phyloP scores from a whole-genome alignment of 805 yeast species.

The Tetrapisispora iriomotensis region DNA sequence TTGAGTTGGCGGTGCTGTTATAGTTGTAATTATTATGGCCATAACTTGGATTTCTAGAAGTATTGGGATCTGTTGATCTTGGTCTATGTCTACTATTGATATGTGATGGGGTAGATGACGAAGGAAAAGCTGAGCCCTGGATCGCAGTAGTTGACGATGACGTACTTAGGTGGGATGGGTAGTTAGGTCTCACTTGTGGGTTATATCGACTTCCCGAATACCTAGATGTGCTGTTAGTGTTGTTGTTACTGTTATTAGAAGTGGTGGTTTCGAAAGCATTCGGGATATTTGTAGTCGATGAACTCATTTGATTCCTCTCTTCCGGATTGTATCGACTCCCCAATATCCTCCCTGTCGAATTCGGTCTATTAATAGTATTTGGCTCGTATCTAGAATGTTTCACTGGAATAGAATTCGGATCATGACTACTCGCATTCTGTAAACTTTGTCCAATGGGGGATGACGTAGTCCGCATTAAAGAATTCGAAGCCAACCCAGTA shows the following conservation, averaged over 20 bases:
- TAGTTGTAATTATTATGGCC: background rate
- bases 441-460: no score
- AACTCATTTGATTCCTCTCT: conserved; percentile 2
- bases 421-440: background rate
- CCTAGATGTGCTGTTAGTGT: conserved; percentile 4
- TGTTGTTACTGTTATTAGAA: background rate
- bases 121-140: background rate
- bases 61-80: conserved; percentile 8
- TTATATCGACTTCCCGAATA: conserved; percentile 21
- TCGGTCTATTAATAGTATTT: conserved; percentile 12
- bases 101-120: background rate
- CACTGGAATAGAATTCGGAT: no score
- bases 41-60: background rate
- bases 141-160: no score
- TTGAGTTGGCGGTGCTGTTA: no score
- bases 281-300: background rate
- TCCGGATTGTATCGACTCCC: conserved; percentile 25
- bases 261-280: background rate
- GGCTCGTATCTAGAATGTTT: conserved; percentile 26
- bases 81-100: conserved; percentile 12
- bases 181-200: conserved; percentile 9
- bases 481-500: no score
- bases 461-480: no score
- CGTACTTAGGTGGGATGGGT: no score
- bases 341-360: conserved; percentile 7